Evolutionary conservation across 768 basidiomycete genomes (phyloP).

Genomic region (Mycena indigotica): DNA sequence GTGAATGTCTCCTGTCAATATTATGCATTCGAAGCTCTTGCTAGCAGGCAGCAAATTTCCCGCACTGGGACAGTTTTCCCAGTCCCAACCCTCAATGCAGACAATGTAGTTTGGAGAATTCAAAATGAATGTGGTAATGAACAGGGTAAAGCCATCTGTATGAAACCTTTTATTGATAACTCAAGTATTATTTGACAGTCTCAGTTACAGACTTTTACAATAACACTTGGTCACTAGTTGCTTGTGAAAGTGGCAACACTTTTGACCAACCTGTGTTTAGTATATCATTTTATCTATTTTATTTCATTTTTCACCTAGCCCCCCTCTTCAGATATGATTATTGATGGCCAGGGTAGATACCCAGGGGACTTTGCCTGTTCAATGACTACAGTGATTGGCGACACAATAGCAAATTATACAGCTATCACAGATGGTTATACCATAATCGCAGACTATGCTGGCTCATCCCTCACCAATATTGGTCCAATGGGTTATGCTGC

Average conservation of each 20-base stretch:
- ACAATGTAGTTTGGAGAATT: neutral
- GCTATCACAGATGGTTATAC: too few species aligned
- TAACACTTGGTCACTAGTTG: neutral
- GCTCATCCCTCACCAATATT: neutral
- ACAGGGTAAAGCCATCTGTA: too few species aligned
- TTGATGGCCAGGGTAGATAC: neutral
- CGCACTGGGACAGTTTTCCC: neutral
- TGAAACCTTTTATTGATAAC: too few species aligned
- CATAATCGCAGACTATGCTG: too few species aligned
- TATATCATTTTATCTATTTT: too few species aligned
- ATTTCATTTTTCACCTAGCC: neutral
- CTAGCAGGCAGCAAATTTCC: too few species aligned
- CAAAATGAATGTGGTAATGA: neutral
- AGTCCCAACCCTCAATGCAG: neutral
- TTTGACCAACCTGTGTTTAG: neutral
- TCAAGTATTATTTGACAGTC: too few species aligned
- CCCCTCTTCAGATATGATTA: neutral
- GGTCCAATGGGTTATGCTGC: neutral
- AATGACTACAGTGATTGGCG: neutral
- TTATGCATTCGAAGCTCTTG: neutral
- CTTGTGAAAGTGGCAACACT: neutral
- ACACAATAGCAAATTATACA: neutral
- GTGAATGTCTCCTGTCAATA: neutral
- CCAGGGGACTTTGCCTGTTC: neutral
- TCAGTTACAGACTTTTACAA: neutral